Evolutionary conservation across 108 stramenopile genomes (phyloP), one percentile per base, ranked within the genome.

Genomic region (Cyclotella atomus): DNA sequence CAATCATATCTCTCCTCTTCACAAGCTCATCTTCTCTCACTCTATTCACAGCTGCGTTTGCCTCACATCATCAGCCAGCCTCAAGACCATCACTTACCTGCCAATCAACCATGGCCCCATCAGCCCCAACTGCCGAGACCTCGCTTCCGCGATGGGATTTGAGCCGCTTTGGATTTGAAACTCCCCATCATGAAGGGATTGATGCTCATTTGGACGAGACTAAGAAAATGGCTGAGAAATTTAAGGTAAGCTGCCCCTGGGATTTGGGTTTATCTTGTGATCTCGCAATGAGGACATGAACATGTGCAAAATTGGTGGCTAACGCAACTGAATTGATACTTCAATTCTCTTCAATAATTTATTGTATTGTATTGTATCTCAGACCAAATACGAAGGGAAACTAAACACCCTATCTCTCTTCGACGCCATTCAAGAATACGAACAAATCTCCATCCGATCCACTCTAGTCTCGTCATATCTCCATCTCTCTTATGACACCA

Each of bases 101-200:
- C 24, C 34, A 33, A 36, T 21, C 60, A 14, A 61, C 60, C 30
- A 61, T 61, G 60, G 47, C 19, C n/a, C 47, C 47, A 15, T 9
- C 4, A 15, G 38, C 36, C 19, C 7, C 32, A 19, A 35, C 30
- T 35, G 36, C 32, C 60, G 60, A 61, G 19, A 36, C 34, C 16
- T 20, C 34, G 38, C 73, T 80, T 21, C 80, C 80, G 46, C 68
- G 80, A 16, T 81, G 80, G 80, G 80, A 81, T 46, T 60, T 81
- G 54, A 49, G 41, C 24, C 57, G 75, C 19, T 81, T 81, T 41
- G 80, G 80, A 4, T 81, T 81, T 64, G 20, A 29, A 34, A 49
- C 59, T 55, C 80, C 80, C 7, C 62, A 70, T 29, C 30, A 44
- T 16, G 67, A 65, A 6, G 70, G 27, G 8, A 65, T 83, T 55